Conservation (phyloP, 2,329 filamentous ascomycete species). For the Lasiodiplodia theobromae region DNA sequence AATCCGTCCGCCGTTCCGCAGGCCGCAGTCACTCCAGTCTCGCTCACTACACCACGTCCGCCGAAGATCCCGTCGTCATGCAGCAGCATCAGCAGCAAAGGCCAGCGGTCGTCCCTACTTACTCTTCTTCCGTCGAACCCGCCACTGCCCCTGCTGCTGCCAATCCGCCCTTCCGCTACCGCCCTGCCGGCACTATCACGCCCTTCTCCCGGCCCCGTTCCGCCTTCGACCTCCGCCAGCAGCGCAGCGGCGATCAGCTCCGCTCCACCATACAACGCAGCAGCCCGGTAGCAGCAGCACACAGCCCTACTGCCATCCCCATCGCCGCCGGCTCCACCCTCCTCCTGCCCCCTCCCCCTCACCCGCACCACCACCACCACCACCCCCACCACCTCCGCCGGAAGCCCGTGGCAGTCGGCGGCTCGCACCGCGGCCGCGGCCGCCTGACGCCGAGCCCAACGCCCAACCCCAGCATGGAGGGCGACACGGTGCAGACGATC, state of each 20-base stretch:
- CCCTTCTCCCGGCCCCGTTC: conserved; percentile 36
- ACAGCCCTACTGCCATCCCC: neutral
- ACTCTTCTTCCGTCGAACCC: neutral
- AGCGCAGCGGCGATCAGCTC: conserved; percentile 15
- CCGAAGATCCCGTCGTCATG: conserved; percentile 27
- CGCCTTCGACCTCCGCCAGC: conserved; percentile 42
- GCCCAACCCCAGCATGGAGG: conserved; percentile 17
- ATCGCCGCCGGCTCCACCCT: neutral
- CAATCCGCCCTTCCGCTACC: conserved; percentile 7
- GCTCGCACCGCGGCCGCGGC: neutral
- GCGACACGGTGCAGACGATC: conserved; percentile 30
- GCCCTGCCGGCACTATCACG: conserved; percentile 9
- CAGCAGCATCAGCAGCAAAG: neutral
- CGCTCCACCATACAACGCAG: conserved; percentile 11
- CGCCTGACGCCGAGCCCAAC: conserved; percentile 4
- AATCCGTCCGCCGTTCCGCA: conserved; percentile 5
- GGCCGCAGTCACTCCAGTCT: conserved; percentile 33
- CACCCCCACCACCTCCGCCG: conserved; percentile 31
- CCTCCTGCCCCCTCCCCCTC: conserved; percentile 8
- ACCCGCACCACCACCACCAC: conserved; percentile 30
- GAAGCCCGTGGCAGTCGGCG: conserved; percentile 27
- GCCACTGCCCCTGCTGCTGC: neutral
- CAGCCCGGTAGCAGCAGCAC: neutral
- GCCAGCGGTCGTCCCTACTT: conserved; percentile 3
- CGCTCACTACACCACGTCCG: conserved; percentile 33